Conservation (phyloP, 2,329 filamentous ascomycete genomes). For the Drechslerella coelobrocha region DNA sequence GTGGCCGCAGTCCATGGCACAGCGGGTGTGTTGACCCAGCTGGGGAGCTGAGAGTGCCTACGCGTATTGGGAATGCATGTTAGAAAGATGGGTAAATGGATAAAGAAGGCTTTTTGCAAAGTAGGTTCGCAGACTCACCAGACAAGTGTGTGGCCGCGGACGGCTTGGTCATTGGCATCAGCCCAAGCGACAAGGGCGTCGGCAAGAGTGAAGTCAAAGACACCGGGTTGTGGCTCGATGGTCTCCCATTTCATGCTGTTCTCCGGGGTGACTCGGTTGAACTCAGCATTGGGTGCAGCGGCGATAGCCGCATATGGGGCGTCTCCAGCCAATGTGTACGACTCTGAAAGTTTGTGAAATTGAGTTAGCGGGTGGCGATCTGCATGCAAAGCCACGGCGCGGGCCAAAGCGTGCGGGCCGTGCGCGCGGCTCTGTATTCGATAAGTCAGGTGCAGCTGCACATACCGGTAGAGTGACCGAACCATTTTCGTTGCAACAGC, state of each 20-base stretch:
- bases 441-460: slow-evolving; percentile 8
- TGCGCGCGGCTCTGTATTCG: slow-evolving; percentile 19
- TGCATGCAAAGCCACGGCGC: slow-evolving; percentile 27
- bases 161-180: slow-evolving; percentile 61
- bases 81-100: too few relatives aligned
- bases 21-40: slow-evolving; percentile 50
- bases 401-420: slow-evolving; percentile 22
- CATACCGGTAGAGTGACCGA: slow-evolving; percentile 48
- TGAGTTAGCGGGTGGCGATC: slow-evolving; percentile 20
- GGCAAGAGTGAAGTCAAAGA: slow-evolving; percentile 67
- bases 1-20: slow-evolving; percentile 56
- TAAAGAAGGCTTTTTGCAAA: too few relatives aligned
- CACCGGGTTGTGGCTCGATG: slow-evolving; percentile 65
- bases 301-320: slow-evolving; percentile 44
- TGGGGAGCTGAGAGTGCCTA: slow-evolving; percentile 53
- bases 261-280: slow-evolving; percentile 50
- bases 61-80: background rate
- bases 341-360: slow-evolving; percentile 30
- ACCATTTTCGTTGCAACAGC: slow-evolving; percentile 35
- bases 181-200: slow-evolving; percentile 65
- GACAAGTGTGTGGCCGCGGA: slow-evolving; percentile 68
- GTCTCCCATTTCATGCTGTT: slow-evolving; percentile 65
- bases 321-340: slow-evolving; percentile 36
- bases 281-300: slow-evolving; percentile 23
- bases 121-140: too few relatives aligned